Base-by-base conservation (phyloP, 176 grass and related monocot genomes). In the Otatea glauca region DNA sequence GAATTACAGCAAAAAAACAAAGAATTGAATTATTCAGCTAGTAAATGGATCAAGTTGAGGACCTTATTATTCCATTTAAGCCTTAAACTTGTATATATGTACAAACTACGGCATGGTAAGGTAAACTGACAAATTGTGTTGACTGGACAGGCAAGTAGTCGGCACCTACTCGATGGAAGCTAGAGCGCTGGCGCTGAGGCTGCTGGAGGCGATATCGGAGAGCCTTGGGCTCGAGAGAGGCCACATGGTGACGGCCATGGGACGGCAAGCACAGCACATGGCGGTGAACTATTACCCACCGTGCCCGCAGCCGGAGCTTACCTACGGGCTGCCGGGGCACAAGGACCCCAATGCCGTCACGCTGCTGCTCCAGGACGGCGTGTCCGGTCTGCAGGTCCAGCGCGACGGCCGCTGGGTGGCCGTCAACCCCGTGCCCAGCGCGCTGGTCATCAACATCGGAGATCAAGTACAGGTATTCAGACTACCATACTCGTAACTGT, bases 311-410 rank as follows among this genome's bases (percentile, higher is more conserved):
- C 96, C 96, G 24, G 96, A 98, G 81, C 96, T 95, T 16, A 98
- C 96, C 20, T 95, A 90, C 65, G 96, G 96, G 0, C 83, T 98
- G 14, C 96, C 91, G 5, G 91, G 87, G 1, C 96, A 98, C 89
- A 98, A 93, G 81, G 96, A 98, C 72, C 92, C 93, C 18, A 98
- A 98, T 78, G 89, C 92, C 85, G 79, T 98, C 34, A 98, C 92
- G 56, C 79, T 98, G 51, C 88, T 98, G 38, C 92, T 98, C 20
- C 96, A 95, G 90, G 96, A 98, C 72, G 91, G 85, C 51, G 92
- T 98, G 0, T 88, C 91, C 18, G 96, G 93, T 9, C 86, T 98
- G 51, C 96, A 95, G 79, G 87, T 98, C 65, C 89, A 81, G 75
- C 85, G 85, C 10, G 54, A 49, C 49, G 87, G 84, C 15, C 88